A percentile compares a stretch with the other conserved stretches of the same genome.
phyloP scores from a whole-genome alignment of 371 early-diverging fungal species.

The Vittaforma corneae region DNA sequence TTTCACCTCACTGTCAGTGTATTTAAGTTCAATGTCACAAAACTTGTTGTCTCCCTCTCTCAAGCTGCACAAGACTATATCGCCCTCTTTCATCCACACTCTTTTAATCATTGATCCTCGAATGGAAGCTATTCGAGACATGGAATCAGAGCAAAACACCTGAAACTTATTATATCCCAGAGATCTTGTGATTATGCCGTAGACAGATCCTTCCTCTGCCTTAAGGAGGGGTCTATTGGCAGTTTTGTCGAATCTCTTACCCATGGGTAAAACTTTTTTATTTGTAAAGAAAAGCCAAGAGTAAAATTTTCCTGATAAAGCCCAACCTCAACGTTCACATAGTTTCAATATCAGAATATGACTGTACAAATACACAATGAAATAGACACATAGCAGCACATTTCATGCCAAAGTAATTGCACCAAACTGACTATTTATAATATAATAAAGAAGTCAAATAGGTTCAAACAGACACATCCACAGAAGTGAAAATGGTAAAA shows the following conservation, averaged over 20 bases:
- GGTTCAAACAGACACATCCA: too few relatives aligned
- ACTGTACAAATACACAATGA: too few relatives aligned
- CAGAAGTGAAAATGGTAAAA: too few relatives aligned
- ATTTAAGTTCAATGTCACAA: slow-evolving; percentile 90
- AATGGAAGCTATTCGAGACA: slow-evolving; percentile 79
- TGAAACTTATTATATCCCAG: slow-evolving; percentile 89
- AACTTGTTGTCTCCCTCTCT: slow-evolving; percentile 80
- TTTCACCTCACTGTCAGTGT: slow-evolving; percentile 89
- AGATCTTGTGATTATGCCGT: slow-evolving; percentile 81
- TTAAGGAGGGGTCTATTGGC: slow-evolving; percentile 46
- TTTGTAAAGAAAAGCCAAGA: not conserved
- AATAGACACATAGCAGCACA: too few relatives aligned
- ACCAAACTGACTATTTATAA: too few relatives aligned
- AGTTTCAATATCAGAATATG: too few relatives aligned
- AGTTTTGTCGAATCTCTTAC: slow-evolving; percentile 23
- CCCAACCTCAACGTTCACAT: not conserved
- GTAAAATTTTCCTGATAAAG: not conserved
- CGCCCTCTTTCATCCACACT: slow-evolving; percentile 80
- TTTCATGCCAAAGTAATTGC: too few relatives aligned
- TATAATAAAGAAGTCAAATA: too few relatives aligned
- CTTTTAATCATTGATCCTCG: slow-evolving; percentile 92
- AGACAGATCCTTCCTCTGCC: slow-evolving; percentile 59
- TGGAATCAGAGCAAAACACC: slow-evolving; percentile 80
- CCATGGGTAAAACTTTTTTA: slow-evolving; percentile 7
- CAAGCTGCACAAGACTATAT: slow-evolving; percentile 79